phyloP scores from a whole-genome alignment of 2,329 filamentous ascomycete genomes.

The Diaporthe nobilis region DNA sequence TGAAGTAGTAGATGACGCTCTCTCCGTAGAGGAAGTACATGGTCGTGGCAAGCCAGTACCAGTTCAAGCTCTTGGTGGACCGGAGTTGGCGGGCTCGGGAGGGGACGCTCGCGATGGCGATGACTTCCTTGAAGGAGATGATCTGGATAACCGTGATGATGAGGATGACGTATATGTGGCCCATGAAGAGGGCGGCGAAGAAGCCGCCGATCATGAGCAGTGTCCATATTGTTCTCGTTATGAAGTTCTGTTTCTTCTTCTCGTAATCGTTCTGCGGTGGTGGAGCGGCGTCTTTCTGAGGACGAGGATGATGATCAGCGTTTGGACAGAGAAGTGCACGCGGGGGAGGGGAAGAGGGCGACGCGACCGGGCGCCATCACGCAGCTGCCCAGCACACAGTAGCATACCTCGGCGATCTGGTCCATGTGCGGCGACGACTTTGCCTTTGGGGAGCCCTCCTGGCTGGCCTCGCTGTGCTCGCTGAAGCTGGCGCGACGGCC shows the following conservation, averaged over 20 bases:
- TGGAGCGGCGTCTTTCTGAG: slow-evolving; percentile 59
- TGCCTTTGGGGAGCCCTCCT: slow-evolving; percentile 62
- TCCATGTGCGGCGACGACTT: slow-evolving; percentile 51
- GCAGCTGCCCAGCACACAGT: neutral
- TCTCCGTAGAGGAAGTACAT: slow-evolving; percentile 99
- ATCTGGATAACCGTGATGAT: slow-evolving; percentile 96
- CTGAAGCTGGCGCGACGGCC: slow-evolving; percentile 79
- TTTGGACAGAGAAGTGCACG: neutral
- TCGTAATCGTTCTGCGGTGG: slow-evolving; percentile 80
- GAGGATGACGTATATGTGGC: slow-evolving; percentile 96
- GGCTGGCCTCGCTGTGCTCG: slow-evolving; percentile 77
- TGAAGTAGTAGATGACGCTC: slow-evolving; percentile 99
- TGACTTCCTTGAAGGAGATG: slow-evolving; percentile 98
- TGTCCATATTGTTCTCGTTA: slow-evolving; percentile 97
- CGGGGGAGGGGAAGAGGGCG: slow-evolving; percentile 2
- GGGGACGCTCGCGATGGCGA: slow-evolving; percentile 95
- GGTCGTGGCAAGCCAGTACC: slow-evolving; percentile 98
- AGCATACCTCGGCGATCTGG: slow-evolving; percentile 55
- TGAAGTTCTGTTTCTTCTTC: slow-evolving; percentile 99
- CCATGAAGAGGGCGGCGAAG: slow-evolving; percentile 92
- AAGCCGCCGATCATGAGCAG: slow-evolving; percentile 97
- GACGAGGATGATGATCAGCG: slow-evolving; percentile 43
- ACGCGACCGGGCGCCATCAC: slow-evolving; percentile 17
- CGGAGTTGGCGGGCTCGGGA: slow-evolving; percentile 90
- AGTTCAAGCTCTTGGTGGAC: slow-evolving; percentile 96